Percentiles rank a stretch among this genome's conserved stretches.
These are phyloP conservation scores for Stygiomarasmius scandens DNA, from an alignment of 1,284 basidiomycete genomes.

Conservation along the genomic window DNA sequence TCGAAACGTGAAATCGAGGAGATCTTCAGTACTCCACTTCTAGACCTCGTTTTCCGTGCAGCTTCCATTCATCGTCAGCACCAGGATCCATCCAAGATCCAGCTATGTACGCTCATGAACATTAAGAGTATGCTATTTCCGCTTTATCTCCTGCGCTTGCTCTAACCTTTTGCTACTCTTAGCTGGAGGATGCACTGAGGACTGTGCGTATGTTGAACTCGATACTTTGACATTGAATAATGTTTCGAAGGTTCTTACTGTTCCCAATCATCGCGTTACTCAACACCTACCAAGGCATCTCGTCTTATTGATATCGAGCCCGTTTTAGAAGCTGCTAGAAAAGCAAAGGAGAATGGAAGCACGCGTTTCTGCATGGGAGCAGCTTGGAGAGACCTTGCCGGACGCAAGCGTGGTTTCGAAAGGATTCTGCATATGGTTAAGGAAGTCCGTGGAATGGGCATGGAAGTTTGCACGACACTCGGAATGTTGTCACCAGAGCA, in stretches of 20 bases:
- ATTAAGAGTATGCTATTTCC: slow-evolving; percentile 79
- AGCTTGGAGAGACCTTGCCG: slow-evolving; percentile 96
- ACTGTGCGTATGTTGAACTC: slow-evolving; percentile 60
- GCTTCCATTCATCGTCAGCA: slow-evolving; percentile 83
- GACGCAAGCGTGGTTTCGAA: slow-evolving; percentile 93
- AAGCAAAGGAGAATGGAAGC: slow-evolving; percentile 94
- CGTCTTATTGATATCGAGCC: slow-evolving; percentile 90
- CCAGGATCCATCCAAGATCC: slow-evolving; percentile 89
- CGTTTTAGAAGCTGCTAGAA: slow-evolving; percentile 87
- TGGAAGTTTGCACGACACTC: slow-evolving; percentile 98
- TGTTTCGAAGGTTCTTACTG: slow-evolving; percentile 83
- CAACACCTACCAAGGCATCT: slow-evolving; percentile 88
- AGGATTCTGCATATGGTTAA: slow-evolving; percentile 93
- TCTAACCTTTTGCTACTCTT: slow-evolving; percentile 9
- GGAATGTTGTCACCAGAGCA: slow-evolving; percentile 97
- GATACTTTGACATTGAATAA: neutral
- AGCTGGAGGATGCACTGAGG: slow-evolving; percentile 96
- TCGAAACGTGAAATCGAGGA: slow-evolving; percentile 70
- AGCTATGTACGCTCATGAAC: slow-evolving; percentile 98
- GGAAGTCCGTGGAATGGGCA: slow-evolving; percentile 86
- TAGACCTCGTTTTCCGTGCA: slow-evolving; percentile 86
- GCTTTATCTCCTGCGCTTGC: slow-evolving; percentile 25
- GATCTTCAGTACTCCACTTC: slow-evolving; percentile 79
- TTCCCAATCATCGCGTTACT: slow-evolving; percentile 93
- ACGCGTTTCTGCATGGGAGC: slow-evolving; percentile 99